Base-by-base conservation (phyloP, 345 rosid species). In the Draba incana region DNA sequence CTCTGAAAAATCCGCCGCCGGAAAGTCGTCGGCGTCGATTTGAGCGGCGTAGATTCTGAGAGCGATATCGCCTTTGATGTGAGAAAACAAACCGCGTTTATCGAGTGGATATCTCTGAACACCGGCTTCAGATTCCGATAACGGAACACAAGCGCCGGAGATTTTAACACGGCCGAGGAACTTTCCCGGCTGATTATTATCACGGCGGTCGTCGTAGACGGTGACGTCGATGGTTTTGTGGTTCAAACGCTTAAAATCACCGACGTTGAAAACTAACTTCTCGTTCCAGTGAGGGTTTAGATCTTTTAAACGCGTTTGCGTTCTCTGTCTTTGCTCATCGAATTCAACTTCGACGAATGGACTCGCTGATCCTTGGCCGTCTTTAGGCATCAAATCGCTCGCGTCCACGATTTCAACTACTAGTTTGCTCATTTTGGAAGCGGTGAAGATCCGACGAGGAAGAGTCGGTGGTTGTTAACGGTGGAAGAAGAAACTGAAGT, bases 141-240 rank as follows among this genome's bases (percentile, higher is more conserved):
- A 68, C 30, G 90, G 84, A 33, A 88, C 85, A 13, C 80, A 83
- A 15, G 20, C 78, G 12, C 95, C 94, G 4, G 92, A 87, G 67
- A 93, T 84, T 64, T 81, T 83, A 13, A 88, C 95, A 12, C 94
- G 85, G 46, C 98, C 98, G 1, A 93, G 96, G 53, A 88, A 86
- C 64, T 82, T 86, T 57, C 69, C 80, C 10, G 78, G 86, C 41
- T 81, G 81, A 25, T 79, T 77, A 33, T 5, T 33, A 58, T 62
- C 84, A 4, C 75, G 69, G 14, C 76, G 74, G 65, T 90, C 92
- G 63, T 84, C 86, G 64, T 80, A 81, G 5, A 93, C 83, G 12
- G 64, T 78, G 16, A 90, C 85, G 10, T 81, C 84, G 31, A 90
- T 60, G 24, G 84, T 84, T 57, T 79, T 79, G 75, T 71, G 12